phyloP scores from a whole-genome alignment of 352 stramenopile species.

The Phytophthora hibernalis region DNA sequence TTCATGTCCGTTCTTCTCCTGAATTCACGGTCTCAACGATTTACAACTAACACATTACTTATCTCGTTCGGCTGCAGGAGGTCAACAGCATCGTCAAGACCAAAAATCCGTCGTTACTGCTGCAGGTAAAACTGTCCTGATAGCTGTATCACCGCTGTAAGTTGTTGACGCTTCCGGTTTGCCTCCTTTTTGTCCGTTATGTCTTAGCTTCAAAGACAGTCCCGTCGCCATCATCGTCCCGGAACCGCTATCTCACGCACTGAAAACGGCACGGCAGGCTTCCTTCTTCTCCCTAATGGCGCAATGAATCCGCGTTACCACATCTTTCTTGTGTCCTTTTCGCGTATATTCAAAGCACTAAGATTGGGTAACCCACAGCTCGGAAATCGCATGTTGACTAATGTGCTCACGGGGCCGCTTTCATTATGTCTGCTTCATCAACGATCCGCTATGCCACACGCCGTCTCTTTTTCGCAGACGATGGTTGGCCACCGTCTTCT shows the following conservation, averaged over 20 bases:
- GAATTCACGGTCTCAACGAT: not conserved
- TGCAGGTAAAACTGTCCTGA: conserved; percentile 73
- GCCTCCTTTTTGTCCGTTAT: not conserved
- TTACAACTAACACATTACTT: conserved; percentile 16
- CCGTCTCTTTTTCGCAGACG: conserved; percentile 62
- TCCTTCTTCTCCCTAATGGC: conserved; percentile 4
- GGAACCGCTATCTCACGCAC: conserved; percentile 73
- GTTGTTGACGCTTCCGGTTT: conserved; percentile 18
- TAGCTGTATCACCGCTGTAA: not conserved
- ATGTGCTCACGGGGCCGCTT: conserved; percentile 9
- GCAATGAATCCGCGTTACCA: conserved; percentile 27
- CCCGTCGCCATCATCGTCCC: conserved; percentile 42
- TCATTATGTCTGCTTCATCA: not conserved
- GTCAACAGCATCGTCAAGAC: conserved; percentile 96
- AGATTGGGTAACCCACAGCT: conserved; percentile 1
- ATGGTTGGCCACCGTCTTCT: conserved; percentile 23
- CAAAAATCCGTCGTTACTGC: conserved; percentile 93
- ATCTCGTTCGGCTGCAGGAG: conserved; percentile 52
- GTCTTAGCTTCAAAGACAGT: conserved; percentile 66
- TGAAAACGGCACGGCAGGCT: conserved; percentile 31
- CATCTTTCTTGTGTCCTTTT: conserved; percentile 16
- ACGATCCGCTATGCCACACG: conserved; percentile 49
- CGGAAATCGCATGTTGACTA: conserved; percentile 2
- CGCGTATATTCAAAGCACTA: conserved; percentile 34
- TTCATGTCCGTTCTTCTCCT: conserved; percentile 63